Evolutionary conservation across 805 yeast genomes (phyloP), one percentile per base, ranked within the genome.

Genomic region (Monosporozyma unispora): DNA sequence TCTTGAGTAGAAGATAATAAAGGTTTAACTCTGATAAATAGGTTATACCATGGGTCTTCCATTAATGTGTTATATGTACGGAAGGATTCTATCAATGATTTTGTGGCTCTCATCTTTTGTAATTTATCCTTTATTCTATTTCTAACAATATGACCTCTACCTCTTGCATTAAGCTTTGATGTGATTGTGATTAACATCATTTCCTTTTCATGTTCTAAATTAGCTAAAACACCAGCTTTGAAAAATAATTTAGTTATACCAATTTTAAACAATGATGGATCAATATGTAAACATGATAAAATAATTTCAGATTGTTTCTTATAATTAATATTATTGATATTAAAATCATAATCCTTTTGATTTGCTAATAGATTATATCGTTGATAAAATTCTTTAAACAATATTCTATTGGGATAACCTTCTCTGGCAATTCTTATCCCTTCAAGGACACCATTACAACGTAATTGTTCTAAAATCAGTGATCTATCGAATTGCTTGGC

Each of bases 391-490:
- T 87, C 91, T 43, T 81, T 78, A 66, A 90, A 91, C 27, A 82
- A 79, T 62, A 91, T 80, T 55, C 96, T 78, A 66, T 93, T 93
- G 4, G 99, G 99, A 66, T 84, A 93, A 2, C 99, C 99, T 8
- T 96, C 88, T 55, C 99, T 78, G 0, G 98, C 96, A 52, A 93
- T 93, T 66, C 99, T 77, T 28, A 93, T 93, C 53, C 99, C 99
- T 72, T 93, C 99, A 47, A 93, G 70, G 14, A 93, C 99, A 77
- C 99, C 99, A 62, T 93, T 93, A 62, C 98, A 93, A 54, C 96
- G 75, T 53, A 93, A 73, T 68, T 93, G 99, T 47, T 86, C 91
- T 43, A 93, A 70, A 7, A 93, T 95, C 22, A 93, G 70, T 28
- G 69, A 70, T 57, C 84, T 87, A 58, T 87, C 88, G 59, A 93